Conservation (phyloP, 2,329 filamentous ascomycete species). For the Drechslerella stenobrocha region DNA sequence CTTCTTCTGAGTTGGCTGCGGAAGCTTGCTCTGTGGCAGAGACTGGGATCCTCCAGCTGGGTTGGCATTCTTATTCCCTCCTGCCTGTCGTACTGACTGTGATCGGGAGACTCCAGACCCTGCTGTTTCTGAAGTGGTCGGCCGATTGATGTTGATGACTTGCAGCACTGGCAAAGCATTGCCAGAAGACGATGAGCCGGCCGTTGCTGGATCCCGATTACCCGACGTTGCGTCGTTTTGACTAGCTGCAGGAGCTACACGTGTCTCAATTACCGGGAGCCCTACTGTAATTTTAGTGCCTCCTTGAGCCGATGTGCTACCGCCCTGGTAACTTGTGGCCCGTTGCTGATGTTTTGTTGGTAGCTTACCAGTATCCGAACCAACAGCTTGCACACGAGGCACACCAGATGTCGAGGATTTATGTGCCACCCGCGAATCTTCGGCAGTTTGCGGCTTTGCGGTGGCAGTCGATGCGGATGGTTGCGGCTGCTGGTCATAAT, state of each 20-base stretch:
- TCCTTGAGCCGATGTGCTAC: constrained; percentile 10
- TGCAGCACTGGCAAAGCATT: constrained; percentile 30
- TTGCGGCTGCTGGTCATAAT: constrained; percentile 21
- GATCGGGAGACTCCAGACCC: constrained; percentile 42
- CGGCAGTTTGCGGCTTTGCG: constrained; percentile 1
- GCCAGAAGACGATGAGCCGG: constrained; percentile 28
- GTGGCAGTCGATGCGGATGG: constrained; percentile 24
- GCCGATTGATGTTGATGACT: constrained; percentile 18
- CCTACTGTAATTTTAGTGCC: constrained; percentile 44
- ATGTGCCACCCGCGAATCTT: constrained; percentile 25
- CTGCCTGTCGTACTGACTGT: constrained; percentile 39
- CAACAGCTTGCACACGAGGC: constrained; percentile 37
- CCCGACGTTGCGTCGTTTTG: constrained; percentile 23
- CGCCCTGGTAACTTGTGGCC: constrained; percentile 44
- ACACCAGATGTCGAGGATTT: constrained; percentile 44
- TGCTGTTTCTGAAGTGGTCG: constrained; percentile 32
- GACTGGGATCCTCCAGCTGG: constrained; percentile 17
- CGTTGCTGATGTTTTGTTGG: constrained; percentile 45
- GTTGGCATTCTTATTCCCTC: constrained; percentile 25
- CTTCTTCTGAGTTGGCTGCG: constrained; percentile 71
- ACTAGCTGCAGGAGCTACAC: constrained; percentile 11
- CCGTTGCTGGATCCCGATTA: constrained; percentile 16
- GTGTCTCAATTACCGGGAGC: constrained; percentile 33
- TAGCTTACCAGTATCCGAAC: constrained; percentile 45
- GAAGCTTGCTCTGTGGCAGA: constrained; percentile 77